Evolutionary conservation across 169 alveolate species (phyloP), one percentile per base, ranked within the genome.

Genomic region (Theileria parva): DNA sequence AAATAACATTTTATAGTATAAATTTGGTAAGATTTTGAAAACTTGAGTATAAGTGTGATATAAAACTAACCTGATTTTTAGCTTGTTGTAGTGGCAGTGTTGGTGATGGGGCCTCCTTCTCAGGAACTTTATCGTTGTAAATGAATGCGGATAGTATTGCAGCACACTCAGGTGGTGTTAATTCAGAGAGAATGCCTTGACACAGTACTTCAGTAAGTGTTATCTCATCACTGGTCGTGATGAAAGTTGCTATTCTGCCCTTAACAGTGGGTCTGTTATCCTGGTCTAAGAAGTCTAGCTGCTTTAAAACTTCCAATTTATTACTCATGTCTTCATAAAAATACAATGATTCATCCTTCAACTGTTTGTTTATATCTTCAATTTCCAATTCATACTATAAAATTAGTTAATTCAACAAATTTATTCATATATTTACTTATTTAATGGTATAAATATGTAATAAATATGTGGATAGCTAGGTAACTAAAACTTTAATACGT

Each of bases 241-340:
- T 78, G 79, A 91, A 92, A 37, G 95, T 88, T 32, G 96, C 96
- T 70, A 92, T 89, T 72, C 95, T 85, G 7, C 96, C 96, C 84
- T 92, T 93, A 37, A 91, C 72, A n/a, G 96, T 93, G 30, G 92
- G 93, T 69, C 84, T 91, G n/a, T 86, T 81, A 30, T 92, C 65
- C 72, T 84, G 87, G 61, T 93, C 96, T 64, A 93, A 85, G 68
- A 92, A 92, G 32, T 85, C 93, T 59, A 92, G 79, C 68, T 93
- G 95, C 80, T 88, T 86, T 17, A 93, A 72, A 59, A 93, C 94
- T 66, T 92, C 80, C 61, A 93, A 79, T 87, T 89, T 93, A 34
- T 88, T 85, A n/a, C 87, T 91, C 91, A 92, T 87, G 66, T 92
- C 96, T 39, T 86, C 91, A 75, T 92, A 92, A 30, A 89, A 84